Evolutionary conservation across 352 stramenopile genomes (phyloP), one percentile per base, ranked within the genome.

Genomic region (Phytopythium mirpurense): DNA sequence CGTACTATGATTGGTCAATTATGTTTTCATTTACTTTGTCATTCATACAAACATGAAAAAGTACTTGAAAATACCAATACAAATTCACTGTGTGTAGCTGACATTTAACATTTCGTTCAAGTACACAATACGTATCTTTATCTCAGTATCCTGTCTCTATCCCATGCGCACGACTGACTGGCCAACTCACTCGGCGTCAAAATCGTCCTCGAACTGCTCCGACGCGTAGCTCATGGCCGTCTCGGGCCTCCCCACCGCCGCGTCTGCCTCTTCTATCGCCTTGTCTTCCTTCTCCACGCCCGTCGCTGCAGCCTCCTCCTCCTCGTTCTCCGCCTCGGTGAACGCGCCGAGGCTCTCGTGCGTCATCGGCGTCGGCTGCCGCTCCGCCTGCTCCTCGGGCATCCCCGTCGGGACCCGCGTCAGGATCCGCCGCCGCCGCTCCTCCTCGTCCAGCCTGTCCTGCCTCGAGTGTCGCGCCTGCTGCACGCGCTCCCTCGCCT

Each of bases 131-230:
- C 5, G 9, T 9, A 32, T 9, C 9, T 9, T 32, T 32, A 9
- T 32, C 9, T 9, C 29, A 32, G 29, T 32, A 32, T 9, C 9
- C 9, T 32, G 29, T n/a, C 29, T 32, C 5, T 32, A 32, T 32
- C 5, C 9, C 9, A 9, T 32, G 29, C 29, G 29, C 29, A 32
- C 29, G n/a, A n/a, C n/a, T n/a, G n/a, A n/a, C 9, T 9, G 29
- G 29, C 29, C 9, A 10, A 2, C 7, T 21, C 15, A 29, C 24
- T 44, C 24, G 23, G 32, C 32, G 53, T 78, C 64, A 60, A 71
- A 60, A 23, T 85, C 77, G 31, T 85, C 67, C 43, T 88, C 77
- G 34, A 88, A 88, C 54, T 79, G 65, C 35, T 88, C 74, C 7
- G 70, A 82, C 15, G 62, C 60, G 54, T 88, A 83, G 49, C 72